These are phyloP conservation scores for Prunus yedoensis DNA, from an alignment of 331 rosid species.

Conservation along the genomic window DNA sequence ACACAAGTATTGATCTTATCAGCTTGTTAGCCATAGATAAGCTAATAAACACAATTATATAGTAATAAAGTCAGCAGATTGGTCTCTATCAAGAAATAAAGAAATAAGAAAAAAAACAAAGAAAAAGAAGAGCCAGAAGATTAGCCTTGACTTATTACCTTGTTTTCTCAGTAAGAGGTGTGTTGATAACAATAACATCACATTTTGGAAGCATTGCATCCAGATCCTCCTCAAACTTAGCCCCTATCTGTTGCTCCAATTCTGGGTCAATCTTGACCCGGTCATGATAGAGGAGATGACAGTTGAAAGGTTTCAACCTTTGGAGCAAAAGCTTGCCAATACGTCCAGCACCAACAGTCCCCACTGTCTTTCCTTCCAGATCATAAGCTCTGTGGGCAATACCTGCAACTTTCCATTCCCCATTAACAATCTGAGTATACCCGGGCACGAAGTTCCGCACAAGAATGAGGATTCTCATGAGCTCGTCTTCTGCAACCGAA, in stretches of 20 bases:
- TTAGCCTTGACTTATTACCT: constrained; percentile 37
- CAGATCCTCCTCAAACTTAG: constrained; percentile 82
- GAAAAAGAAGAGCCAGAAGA: background rate
- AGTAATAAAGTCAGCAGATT: background rate
- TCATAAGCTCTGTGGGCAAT: constrained; percentile 86
- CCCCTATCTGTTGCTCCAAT: constrained; percentile 74
- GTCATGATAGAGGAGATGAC: constrained; percentile 82
- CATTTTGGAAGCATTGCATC: constrained; percentile 96
- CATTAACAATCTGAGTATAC: constrained; percentile 61
- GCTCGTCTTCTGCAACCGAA: constrained; percentile 96
- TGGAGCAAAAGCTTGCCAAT: constrained; percentile 87
- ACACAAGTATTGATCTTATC: background rate
- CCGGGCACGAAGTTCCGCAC: constrained; percentile 88
- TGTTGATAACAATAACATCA: constrained; percentile 85
- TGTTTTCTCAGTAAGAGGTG: constrained; percentile 85
- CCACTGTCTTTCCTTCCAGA: constrained; percentile 95
- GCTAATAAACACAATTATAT: background rate
- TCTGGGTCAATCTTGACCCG: constrained; percentile 65
- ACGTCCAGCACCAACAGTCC: constrained; percentile 89
- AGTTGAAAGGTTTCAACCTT: constrained; percentile 86
- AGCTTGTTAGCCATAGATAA: background rate
- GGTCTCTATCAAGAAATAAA: no score
- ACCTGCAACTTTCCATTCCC: constrained; percentile 98
- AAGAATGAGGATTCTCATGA: constrained; percentile 85
- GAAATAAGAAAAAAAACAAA: no score